phyloP scores from a whole-genome alignment of 1,284 basidiomycete species.

The Ustanciosporium gigantosporum region DNA sequence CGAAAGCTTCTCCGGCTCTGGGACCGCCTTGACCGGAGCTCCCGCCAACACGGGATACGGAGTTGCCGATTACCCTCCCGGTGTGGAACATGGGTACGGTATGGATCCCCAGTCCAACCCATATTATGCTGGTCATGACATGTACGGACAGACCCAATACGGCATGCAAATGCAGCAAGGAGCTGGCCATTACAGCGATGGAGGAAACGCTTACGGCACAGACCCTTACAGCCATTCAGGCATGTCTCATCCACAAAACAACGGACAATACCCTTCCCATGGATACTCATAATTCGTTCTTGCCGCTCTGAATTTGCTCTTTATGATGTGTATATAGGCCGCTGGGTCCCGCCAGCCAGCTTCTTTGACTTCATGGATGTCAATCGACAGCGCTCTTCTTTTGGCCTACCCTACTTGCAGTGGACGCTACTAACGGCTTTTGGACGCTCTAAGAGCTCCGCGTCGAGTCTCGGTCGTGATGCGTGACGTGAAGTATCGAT shows the following conservation, averaged over 20 bases:
- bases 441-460: too few relatives aligned
- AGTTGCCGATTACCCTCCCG: constrained; percentile 10
- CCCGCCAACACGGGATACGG: constrained; percentile 12
- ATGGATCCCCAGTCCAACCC: constrained; percentile 8
- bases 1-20: constrained; percentile 33
- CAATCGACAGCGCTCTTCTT: not conserved
- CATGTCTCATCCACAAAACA: not conserved
- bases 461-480: too few relatives aligned
- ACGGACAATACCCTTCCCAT: not conserved
- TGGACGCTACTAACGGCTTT: too few relatives aligned
- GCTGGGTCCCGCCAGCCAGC: too few relatives aligned
- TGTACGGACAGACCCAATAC: not conserved
- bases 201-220: not conserved
- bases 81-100: constrained; percentile 15
- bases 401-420: not conserved
- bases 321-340: too few relatives aligned
- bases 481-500: too few relatives aligned
- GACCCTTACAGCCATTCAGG: not conserved
- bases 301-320: too few relatives aligned
- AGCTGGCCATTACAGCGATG: too few relatives aligned
- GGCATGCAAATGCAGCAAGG: not conserved
- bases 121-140: not conserved
- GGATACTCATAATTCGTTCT: not conserved
- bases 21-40: constrained; percentile 25
- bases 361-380: too few relatives aligned